Evolutionary conservation across 495 filamentous ascomycete genomes (phyloP).

Genomic region (Cladorrhinum samala): DNA sequence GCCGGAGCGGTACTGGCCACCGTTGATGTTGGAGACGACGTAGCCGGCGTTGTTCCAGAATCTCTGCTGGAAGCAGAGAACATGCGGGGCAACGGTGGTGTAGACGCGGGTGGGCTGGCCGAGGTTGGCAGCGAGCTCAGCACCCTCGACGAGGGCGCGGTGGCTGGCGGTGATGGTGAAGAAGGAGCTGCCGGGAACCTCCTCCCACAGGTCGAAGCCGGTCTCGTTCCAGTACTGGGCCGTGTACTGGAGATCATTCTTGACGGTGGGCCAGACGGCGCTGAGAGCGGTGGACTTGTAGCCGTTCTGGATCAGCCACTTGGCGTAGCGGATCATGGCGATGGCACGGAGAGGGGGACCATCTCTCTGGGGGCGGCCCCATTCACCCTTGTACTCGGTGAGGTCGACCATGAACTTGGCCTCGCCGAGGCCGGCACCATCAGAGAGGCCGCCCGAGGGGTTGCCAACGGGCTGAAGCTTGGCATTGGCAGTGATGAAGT

Average conservation of each 20-base stretch:
- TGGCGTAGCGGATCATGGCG: constrained; percentile 44
- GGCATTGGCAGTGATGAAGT: constrained; percentile 54
- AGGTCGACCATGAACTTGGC: constrained; percentile 56
- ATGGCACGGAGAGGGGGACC: constrained; percentile 65
- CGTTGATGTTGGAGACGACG: constrained; percentile 50
- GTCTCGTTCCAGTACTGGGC: constrained; percentile 64
- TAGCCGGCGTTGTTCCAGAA: constrained; percentile 59
- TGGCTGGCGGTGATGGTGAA: constrained; percentile 42
- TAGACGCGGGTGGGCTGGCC: constrained; percentile 41
- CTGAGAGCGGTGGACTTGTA: constrained; percentile 33
- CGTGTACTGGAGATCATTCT: constrained; percentile 64
- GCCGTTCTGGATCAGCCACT: constrained; percentile 44
- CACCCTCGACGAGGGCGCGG: constrained; percentile 57
- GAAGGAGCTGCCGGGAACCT: constrained; percentile 57
- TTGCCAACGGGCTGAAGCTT: constrained; percentile 55
- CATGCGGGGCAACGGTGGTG: constrained; percentile 51
- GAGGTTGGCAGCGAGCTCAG: constrained; percentile 45
- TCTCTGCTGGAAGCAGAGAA: constrained; percentile 55
- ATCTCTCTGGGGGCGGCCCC: constrained; percentile 69
- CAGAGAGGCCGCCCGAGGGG: constrained; percentile 49
- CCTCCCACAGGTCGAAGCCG: constrained; percentile 70
- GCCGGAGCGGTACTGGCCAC: constrained; percentile 44
- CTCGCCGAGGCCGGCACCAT: constrained; percentile 52
- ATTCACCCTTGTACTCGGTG: constrained; percentile 54
- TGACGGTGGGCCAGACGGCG: constrained; percentile 56